Conservation (phyloP, 1,284 basidiomycete genomes). For the Ustilago cynodontis region DNA sequence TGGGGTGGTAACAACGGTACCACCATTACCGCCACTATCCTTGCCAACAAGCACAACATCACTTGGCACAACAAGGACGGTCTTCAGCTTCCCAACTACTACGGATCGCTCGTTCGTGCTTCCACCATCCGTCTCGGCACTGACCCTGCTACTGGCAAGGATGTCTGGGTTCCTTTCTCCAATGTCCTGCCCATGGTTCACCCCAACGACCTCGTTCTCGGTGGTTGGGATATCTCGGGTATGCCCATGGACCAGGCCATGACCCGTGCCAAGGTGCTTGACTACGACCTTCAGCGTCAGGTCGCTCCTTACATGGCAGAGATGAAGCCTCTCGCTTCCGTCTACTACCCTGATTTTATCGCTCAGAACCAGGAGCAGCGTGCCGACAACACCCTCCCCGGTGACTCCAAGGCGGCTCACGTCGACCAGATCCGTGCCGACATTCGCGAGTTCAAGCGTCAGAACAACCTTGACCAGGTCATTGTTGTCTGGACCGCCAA, state of each 20-base stretch:
- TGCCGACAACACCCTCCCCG: constrained; percentile 90
- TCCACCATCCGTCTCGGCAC: constrained; percentile 92
- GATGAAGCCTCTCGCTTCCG: constrained; percentile 88
- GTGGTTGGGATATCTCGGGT: constrained; percentile 97
- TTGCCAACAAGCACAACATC: constrained; percentile 96
- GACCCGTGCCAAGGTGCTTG: constrained; percentile 91
- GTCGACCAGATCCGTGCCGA: constrained; percentile 91
- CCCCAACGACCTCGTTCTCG: constrained; percentile 95
- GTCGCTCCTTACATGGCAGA: constrained; percentile 86
- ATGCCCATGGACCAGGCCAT: constrained; percentile 89
- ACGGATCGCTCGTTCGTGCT: constrained; percentile 81
- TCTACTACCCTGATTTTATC: constrained; percentile 81
- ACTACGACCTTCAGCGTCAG: constrained; percentile 97
- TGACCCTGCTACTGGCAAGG: constrained; percentile 85
- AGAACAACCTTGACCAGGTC: constrained; percentile 82
- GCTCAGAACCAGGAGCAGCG: constrained; percentile 97
- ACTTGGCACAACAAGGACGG: constrained; percentile 95
- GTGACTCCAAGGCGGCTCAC: constrained; percentile 87
- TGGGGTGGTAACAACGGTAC: constrained; percentile 97
- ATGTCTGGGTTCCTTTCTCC: constrained; percentile 90
- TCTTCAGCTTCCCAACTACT: constrained; percentile 92
- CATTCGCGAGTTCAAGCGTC: constrained; percentile 90
- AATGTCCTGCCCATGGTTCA: constrained; percentile 98
- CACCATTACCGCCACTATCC: constrained; percentile 91
- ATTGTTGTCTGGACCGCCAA: constrained; percentile 98